A percentile compares a stretch with the other conserved stretches of the same genome.
phyloP scores from a whole-genome alignment of 2,329 filamentous ascomycete genomes.

The Neopestalotiopsis sp. region DNA sequence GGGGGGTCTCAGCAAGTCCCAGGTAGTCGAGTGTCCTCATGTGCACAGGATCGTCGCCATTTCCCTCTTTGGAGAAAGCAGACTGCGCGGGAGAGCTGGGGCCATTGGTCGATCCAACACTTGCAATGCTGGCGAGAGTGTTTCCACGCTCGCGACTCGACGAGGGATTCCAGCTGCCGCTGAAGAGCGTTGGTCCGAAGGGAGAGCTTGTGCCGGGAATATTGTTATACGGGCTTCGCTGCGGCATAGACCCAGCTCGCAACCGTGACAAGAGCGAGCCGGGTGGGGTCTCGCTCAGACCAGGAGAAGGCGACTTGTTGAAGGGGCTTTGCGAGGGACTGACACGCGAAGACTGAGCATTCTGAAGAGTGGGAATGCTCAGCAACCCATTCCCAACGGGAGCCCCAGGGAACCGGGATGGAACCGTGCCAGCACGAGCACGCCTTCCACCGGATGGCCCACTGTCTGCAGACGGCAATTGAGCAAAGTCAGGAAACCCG shows the following conservation, averaged over 20 bases:
- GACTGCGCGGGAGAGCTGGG: slow-evolving; percentile 87
- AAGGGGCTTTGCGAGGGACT: slow-evolving; percentile 89
- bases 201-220: slow-evolving; percentile 63
- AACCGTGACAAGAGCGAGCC: slow-evolving; percentile 83
- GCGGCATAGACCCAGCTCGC: slow-evolving; percentile 92
- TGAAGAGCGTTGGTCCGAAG: slow-evolving; percentile 91
- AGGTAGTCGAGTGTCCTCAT: slow-evolving; percentile 94
- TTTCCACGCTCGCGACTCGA: slow-evolving; percentile 78
- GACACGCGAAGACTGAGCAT: slow-evolving; percentile 80
- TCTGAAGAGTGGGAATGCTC: slow-evolving; percentile 55
- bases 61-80: slow-evolving; percentile 83
- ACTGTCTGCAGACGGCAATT: slow-evolving; percentile 69
- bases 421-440: slow-evolving; percentile 92
- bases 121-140: slow-evolving; percentile 81
- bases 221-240: slow-evolving; percentile 71
- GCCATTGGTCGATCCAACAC: slow-evolving; percentile 82
- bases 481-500: slow-evolving; percentile 89
- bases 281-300: slow-evolving; percentile 58
- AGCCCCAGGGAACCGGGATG: slow-evolving; percentile 87
- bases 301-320: slow-evolving; percentile 71
- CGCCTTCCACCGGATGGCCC: slow-evolving; percentile 71
- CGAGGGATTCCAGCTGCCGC: slow-evolving; percentile 72
- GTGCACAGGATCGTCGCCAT: slow-evolving; percentile 83
- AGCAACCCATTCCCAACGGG: slow-evolving; percentile 65
- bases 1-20: slow-evolving; percentile 90